phyloP scores from a whole-genome alignment of 106 monocot genomes.

The Allium sativum region DNA sequence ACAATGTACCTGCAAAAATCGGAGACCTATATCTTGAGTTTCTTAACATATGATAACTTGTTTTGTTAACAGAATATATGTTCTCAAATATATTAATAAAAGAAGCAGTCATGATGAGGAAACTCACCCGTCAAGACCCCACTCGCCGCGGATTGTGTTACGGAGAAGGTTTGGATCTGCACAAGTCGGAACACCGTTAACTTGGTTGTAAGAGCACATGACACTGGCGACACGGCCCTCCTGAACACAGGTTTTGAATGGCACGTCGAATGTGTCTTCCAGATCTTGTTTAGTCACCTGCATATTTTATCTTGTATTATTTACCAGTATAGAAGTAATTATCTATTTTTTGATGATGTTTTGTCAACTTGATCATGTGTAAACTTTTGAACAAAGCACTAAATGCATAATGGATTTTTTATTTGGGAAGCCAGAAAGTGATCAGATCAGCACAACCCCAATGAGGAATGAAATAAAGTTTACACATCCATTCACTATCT shows the following conservation, averaged over 20 bases:
- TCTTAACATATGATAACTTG: no score
- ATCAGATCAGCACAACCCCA: no score
- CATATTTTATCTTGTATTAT: no score
- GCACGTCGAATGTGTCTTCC: constrained; percentile 68
- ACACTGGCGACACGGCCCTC: constrained; percentile 61
- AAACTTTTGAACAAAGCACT: no score
- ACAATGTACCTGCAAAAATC: constrained; percentile 30
- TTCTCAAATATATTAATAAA: not conserved
- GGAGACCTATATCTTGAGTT: not conserved
- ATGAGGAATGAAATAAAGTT: no score
- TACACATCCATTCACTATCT: no score
- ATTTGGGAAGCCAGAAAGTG: no score
- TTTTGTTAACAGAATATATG: no score
- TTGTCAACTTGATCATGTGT: no score
- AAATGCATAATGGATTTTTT: no score
- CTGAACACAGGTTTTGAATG: constrained; percentile 57
- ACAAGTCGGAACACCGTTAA: constrained; percentile 81
- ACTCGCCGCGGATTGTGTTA: constrained; percentile 41
- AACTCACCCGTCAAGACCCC: constrained; percentile 52
- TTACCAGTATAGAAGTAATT: not conserved
- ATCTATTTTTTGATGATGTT: not conserved
- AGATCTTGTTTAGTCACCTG: constrained; percentile 70
- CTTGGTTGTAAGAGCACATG: constrained; percentile 92
- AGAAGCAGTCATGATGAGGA: not conserved
- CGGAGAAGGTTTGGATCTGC: constrained; percentile 49